A percentile compares a stretch with the other conserved stretches of the same genome.
Evolutionary conservation across 768 basidiomycete genomes (phyloP).

Genomic region (Baorangia bicolor): DNA sequence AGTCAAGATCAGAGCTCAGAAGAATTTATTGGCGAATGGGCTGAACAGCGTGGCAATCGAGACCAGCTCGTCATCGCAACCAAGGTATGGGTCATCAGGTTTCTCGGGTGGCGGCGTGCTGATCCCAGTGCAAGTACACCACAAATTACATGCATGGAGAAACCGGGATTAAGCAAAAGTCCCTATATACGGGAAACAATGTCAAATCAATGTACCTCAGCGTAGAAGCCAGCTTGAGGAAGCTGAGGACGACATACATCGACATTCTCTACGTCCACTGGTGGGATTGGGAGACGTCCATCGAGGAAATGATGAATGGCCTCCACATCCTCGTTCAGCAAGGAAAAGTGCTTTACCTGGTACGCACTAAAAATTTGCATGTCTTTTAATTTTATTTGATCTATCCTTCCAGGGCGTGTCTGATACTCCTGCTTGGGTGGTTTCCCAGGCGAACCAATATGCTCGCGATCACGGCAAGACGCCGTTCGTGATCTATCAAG

Average conservation of each 20-base stretch:
- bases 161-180: constrained; percentile 15
- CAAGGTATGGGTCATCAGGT: too few species aligned
- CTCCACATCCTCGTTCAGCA: constrained; percentile 41
- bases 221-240: constrained; percentile 38
- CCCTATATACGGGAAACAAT: constrained; percentile 38
- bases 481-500: constrained; percentile 55
- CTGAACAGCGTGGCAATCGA: constrained; percentile 40
- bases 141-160: constrained; percentile 15
- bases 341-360: constrained; percentile 45
- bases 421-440: constrained; percentile 50
- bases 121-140: constrained; percentile 23
- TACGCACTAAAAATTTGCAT: neutral
- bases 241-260: constrained; percentile 57
- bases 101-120: too few species aligned
- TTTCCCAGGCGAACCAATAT: constrained; percentile 48
- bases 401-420: constrained; percentile 33
- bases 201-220: constrained; percentile 34
- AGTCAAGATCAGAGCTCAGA: constrained; percentile 61
- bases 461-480: constrained; percentile 47
- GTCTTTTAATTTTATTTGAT: neutral
- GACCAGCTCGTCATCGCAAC: constrained; percentile 52
- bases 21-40: constrained; percentile 51
- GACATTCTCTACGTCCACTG: constrained; percentile 57
- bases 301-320: constrained; percentile 47
- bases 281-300: constrained; percentile 45